Base-by-base conservation (phyloP, 495 filamentous ascomycete genomes). In the Massariosphaeria phaeospora region DNA sequence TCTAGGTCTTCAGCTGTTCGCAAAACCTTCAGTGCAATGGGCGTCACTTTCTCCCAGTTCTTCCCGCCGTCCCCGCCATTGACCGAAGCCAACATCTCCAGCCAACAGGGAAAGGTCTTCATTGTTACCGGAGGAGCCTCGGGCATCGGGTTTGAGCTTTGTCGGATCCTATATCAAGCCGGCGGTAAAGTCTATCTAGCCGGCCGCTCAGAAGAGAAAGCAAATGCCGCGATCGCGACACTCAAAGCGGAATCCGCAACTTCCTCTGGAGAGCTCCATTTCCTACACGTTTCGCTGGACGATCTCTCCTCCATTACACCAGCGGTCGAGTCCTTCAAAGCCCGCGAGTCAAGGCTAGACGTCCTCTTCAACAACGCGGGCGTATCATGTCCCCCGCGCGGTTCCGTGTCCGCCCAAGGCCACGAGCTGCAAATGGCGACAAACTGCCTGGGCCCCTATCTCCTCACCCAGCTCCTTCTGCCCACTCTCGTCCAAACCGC, bases 351-450 rank as follows among this genome's bases (percentile, higher is more conserved):
- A 2, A 57, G 66, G 3, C 66, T 81, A 35, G 69, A 81, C 65
- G 72, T 77, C 44, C 66, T 81, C 8, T 47, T 77, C 58, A 77
- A 77, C 63, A 76, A 77, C 9, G 78, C 69, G 18, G 62, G 59
- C 4, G 70, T 81, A 33, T 73, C 73, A 66, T 42, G 55, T 12
- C 69, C 72, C 0, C 73, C 76, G 2, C 33, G 15, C 2, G 75
- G 70, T 26, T 68, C 49, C 24, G 61, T 57, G 8, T 64, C 70
- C 10, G 48, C 58, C 0, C 66, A 67, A 52, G 72, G 70, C 34
- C 62, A 73, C 56, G 77, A 79, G 43, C 57, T 78, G 2, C 69
- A 77, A 49, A 63, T 78, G 29, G 70, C 66, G 6, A 74, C 71
- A 3, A 79, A 80, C 52, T 73, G 69, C 49, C 61, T 80, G 0